Conservation (phyloP, 2,329 filamentous ascomycete species). For the Ramularia endophylla region DNA sequence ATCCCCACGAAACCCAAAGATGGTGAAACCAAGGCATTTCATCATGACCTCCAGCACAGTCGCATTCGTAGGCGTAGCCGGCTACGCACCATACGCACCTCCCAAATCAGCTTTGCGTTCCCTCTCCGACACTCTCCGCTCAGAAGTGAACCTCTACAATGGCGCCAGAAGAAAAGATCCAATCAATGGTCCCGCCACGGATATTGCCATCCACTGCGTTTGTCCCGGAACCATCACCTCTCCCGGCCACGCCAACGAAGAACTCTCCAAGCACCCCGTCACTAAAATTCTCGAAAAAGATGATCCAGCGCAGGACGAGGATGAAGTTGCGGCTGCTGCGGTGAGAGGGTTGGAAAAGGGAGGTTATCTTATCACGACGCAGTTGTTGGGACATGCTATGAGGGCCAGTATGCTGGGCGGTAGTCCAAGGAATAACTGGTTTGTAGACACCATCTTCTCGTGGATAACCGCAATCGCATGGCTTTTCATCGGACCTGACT, state of each 20-base stretch:
- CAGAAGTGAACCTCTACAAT: constrained; percentile 83
- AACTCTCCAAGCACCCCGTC: constrained; percentile 70
- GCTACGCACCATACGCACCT: constrained; percentile 79
- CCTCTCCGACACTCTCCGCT: constrained; percentile 73
- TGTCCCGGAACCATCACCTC: constrained; percentile 78
- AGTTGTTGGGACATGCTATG: constrained; percentile 66
- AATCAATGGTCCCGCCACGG: constrained; percentile 47
- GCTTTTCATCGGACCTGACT: constrained; percentile 52
- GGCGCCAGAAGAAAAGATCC: constrained; percentile 44
- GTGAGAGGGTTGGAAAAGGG: constrained; percentile 74
- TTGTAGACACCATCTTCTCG: constrained; percentile 50
- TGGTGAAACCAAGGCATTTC: constrained; percentile 62
- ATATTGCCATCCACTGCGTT: constrained; percentile 74
- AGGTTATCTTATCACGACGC: constrained; percentile 72
- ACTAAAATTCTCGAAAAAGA: constrained; percentile 73
- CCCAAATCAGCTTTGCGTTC: constrained; percentile 79
- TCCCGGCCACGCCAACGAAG: constrained; percentile 69
- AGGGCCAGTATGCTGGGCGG: constrained; percentile 52
- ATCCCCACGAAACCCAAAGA: constrained; percentile 17
- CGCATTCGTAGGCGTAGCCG: constrained; percentile 69
- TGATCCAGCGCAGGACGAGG: constrained; percentile 74
- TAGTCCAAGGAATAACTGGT: constrained; percentile 47
- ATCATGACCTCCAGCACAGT: constrained; percentile 78
- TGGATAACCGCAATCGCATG: constrained; percentile 51
- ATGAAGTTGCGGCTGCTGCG: constrained; percentile 65